These are phyloP conservation scores for Alternaria viburni DNA, from an alignment of 2,329 filamentous ascomycete species.

Conservation along the genomic window DNA sequence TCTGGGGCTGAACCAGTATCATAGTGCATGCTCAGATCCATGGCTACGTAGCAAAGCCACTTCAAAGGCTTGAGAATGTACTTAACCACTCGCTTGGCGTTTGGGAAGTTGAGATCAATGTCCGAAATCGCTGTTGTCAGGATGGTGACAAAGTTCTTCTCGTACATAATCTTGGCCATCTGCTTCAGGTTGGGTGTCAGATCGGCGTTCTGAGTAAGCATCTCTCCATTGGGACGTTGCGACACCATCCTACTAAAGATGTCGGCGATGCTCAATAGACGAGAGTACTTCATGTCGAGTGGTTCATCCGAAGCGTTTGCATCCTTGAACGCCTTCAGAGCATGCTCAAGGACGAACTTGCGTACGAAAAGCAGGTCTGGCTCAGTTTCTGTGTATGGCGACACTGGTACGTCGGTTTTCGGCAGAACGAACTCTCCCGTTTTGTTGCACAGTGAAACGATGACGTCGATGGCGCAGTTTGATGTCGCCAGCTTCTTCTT, in stretches of 20 bases:
- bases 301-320: conserved; percentile 79
- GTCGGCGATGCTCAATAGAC: conserved; percentile 85
- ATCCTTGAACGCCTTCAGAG: conserved; percentile 89
- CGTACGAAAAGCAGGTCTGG: conserved; percentile 88
- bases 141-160: conserved; percentile 91
- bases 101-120: conserved; percentile 92
- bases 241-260: conserved; percentile 93
- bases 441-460: conserved; percentile 86
- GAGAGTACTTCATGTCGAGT: conserved; percentile 83
- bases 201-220: conserved; percentile 47
- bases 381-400: conserved; percentile 70
- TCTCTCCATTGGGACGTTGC: conserved; percentile 50
- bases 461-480: conserved; percentile 80
- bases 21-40: conserved; percentile 81
- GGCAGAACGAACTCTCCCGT: conserved; percentile 77
- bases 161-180: conserved; percentile 93
- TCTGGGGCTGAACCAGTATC: conserved; percentile 72
- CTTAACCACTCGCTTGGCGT: conserved; percentile 92
- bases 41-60: conserved; percentile 83
- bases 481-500: conserved; percentile 90
- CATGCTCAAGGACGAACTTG: conserved; percentile 92
- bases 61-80: conserved; percentile 92
- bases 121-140: conserved; percentile 92
- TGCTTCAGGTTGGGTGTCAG: conserved; percentile 72
- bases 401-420: conserved; percentile 46